phyloP scores from a whole-genome alignment of 768 basidiomycete genomes.

The Suillus lakei region DNA sequence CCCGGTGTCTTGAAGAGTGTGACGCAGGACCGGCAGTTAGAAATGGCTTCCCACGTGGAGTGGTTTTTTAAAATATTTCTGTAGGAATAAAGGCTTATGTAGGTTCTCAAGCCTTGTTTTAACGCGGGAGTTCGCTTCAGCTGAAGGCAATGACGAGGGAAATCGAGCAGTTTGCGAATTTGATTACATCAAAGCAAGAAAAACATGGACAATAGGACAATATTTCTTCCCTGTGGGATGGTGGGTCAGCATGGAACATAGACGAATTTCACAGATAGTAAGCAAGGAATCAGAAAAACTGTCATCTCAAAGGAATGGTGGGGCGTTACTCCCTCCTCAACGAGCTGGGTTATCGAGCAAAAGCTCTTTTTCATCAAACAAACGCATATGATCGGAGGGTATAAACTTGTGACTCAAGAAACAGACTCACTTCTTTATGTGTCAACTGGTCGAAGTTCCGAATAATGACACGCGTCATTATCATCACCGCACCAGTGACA shows the following conservation, averaged over 20 bases:
- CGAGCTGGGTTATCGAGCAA: conserved; percentile 89
- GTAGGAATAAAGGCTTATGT: neutral
- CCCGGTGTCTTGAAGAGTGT: neutral
- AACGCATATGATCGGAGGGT: conserved; percentile 22
- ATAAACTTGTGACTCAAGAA: conserved; percentile 11
- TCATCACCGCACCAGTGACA: neutral
- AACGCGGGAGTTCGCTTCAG: neutral
- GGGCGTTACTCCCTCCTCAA: conserved; percentile 87
- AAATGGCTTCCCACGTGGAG: neutral
- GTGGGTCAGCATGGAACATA: neutral
- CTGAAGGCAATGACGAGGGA: neutral
- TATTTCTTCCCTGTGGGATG: neutral
- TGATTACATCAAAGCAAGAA: neutral
- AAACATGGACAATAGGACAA: neutral
- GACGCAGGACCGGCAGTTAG: neutral
- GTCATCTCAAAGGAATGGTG: conserved; percentile 43
- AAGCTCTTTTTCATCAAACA: conserved; percentile 73
- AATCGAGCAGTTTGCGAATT: neutral
- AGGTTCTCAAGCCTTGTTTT: neutral
- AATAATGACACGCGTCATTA: neutral
- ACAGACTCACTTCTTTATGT: conserved; percentile 80
- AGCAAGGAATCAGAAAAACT: neutral
- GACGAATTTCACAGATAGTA: neutral
- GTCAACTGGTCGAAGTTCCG: conserved; percentile 58
- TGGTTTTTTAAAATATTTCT: neutral